Evolutionary conservation across 2,329 filamentous ascomycete species (phyloP).

Genomic region (Hypomyces rosellus): DNA sequence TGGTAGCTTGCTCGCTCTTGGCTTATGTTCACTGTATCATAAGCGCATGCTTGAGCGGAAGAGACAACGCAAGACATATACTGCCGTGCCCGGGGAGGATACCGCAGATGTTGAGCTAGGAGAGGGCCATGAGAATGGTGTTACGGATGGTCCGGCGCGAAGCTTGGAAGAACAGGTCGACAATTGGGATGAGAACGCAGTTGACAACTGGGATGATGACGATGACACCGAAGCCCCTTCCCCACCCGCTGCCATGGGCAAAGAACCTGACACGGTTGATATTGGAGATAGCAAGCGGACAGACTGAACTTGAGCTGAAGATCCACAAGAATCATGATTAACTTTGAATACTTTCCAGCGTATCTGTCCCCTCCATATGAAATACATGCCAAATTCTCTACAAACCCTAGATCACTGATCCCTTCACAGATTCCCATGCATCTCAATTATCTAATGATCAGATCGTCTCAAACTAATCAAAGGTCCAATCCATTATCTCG

Average conservation of each 20-base stretch:
- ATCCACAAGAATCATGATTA: background rate
- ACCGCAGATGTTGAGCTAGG: slow-evolving; percentile 73
- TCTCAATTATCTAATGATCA: no score
- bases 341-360: no score
- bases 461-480: no score
- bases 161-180: slow-evolving; percentile 76
- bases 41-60: slow-evolving; percentile 89
- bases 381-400: no score
- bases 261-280: slow-evolving; percentile 21
- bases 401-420: no score
- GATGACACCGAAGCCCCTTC: slow-evolving; percentile 26
- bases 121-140: slow-evolving; percentile 60
- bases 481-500: no score
- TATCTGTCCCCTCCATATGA: no score
- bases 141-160: slow-evolving; percentile 37
- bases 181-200: slow-evolving; percentile 84
- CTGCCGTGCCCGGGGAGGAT: slow-evolving; percentile 58
- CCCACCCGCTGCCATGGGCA: slow-evolving; percentile 12
- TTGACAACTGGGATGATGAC: slow-evolving; percentile 53
- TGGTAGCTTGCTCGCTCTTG: slow-evolving; percentile 66
- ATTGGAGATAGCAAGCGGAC: slow-evolving; percentile 29
- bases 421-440: no score
- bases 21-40: slow-evolving; percentile 84
- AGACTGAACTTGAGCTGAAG: slow-evolving; percentile 18
- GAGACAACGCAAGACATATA: slow-evolving; percentile 66